Evolutionary conservation across 2,329 filamentous ascomycete genomes (phyloP).

Genomic region (Didymella pinodella): DNA sequence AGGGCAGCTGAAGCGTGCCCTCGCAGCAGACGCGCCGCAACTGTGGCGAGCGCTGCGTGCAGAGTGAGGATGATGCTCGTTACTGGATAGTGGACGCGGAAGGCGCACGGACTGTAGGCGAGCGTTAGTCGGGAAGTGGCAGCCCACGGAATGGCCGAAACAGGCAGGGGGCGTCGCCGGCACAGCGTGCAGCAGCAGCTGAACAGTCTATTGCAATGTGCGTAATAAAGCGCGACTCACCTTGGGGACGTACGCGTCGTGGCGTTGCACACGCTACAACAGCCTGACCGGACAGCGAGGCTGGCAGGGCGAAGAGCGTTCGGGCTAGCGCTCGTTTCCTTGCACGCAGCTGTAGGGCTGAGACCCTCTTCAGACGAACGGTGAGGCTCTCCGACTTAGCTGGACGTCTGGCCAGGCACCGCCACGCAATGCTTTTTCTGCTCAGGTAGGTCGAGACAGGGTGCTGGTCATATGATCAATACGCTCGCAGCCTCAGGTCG

Average conservation of each 20-base stretch:
- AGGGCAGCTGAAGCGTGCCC: conserved; percentile 47
- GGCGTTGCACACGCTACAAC: conserved; percentile 4
- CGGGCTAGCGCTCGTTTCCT: conserved; percentile 20
- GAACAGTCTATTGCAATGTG: conserved; percentile 11
- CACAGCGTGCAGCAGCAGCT: conserved; percentile 18
- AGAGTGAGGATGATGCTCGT: conserved; percentile 23
- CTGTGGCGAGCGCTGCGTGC: conserved; percentile 40
- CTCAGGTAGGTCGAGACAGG: conserved; percentile 12
- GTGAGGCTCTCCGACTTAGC: conserved; percentile 26
- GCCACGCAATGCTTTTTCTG: conserved; percentile 30
- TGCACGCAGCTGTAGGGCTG: conserved; percentile 21
- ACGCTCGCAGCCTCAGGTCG: conserved; percentile 20
- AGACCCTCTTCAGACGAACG: conserved; percentile 19
- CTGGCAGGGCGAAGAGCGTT: conserved; percentile 26
- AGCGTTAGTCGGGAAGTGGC: conserved; percentile 25
- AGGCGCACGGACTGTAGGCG: conserved; percentile 25
- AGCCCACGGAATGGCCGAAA: conserved; percentile 36
- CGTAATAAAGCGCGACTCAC: conserved; percentile 25
- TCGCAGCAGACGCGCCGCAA: conserved; percentile 35
- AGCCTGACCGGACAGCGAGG: conserved; percentile 27
- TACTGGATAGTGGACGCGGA: conserved; percentile 29
- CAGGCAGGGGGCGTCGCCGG: conserved; percentile 29
- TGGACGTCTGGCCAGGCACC: conserved; percentile 30
- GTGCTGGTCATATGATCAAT: conserved; percentile 25
- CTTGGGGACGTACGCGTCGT: conserved; percentile 20